Conservation (phyloP, 2,329 filamentous ascomycete species). For the Fusarium hostae region DNA sequence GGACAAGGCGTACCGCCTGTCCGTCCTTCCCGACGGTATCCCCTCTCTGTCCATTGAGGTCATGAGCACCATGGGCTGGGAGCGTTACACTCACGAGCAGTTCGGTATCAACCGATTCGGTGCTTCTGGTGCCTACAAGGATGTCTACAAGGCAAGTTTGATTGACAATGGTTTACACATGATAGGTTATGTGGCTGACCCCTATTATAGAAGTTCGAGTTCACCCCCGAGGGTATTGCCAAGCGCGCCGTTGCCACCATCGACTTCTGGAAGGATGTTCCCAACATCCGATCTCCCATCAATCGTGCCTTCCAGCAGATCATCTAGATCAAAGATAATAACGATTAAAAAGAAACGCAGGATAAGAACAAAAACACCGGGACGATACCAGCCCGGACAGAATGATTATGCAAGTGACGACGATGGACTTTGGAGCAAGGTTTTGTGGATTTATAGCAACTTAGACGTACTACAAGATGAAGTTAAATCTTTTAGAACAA, state of each 20-base stretch:
- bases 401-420: constrained; percentile 44
- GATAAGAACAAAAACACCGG: constrained; percentile 25
- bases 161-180: background rate
- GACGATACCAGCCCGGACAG: constrained; percentile 23
- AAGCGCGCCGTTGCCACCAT: constrained; percentile 94
- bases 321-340: constrained; percentile 68
- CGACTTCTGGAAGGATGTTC: constrained; percentile 95
- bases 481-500: constrained; percentile 43
- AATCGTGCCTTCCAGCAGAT: constrained; percentile 99
- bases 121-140: constrained; percentile 96
- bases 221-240: constrained; percentile 94
- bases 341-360: constrained; percentile 29
- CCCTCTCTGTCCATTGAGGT: constrained; percentile 94
- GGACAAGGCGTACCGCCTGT: constrained; percentile 92
- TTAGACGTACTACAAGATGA: constrained; percentile 44
- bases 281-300: constrained; percentile 91
- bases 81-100: constrained; percentile 99
- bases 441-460: constrained; percentile 38
- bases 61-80: constrained; percentile 98
- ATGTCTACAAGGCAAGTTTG: constrained; percentile 87
- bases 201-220: constrained; percentile 88
- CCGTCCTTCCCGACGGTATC: constrained; percentile 92
- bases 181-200: constrained; percentile 49
- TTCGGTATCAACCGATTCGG: constrained; percentile 99
- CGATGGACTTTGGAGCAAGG: constrained; percentile 43